phyloP scores from a whole-genome alignment of 306 rosid genomes.

The Cicer yamashitae region DNA sequence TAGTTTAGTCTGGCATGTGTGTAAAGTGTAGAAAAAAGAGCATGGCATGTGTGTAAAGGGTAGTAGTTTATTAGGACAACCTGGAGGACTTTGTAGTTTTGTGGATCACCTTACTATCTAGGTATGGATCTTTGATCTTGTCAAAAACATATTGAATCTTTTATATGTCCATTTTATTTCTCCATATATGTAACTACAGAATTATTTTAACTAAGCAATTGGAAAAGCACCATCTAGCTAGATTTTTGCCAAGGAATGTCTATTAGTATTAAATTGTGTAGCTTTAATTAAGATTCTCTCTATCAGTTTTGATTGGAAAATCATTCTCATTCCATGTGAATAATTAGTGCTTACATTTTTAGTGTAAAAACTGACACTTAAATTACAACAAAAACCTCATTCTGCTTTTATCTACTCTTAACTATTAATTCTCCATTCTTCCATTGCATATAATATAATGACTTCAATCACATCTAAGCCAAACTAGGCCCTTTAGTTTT shows the following conservation, averaged over 20 bases:
- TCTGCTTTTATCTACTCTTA: too few relatives aligned
- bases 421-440: too few relatives aligned
- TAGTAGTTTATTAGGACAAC: conserved; percentile 46
- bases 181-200: background rate
- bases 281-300: conserved; percentile 20
- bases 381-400: too few relatives aligned
- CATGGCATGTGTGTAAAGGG: conserved; percentile 47
- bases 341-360: too few relatives aligned
- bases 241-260: background rate
- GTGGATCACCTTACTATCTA: conserved; percentile 22
- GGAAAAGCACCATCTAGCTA: conserved; percentile 14
- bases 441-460: too few relatives aligned
- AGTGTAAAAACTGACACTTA: too few relatives aligned
- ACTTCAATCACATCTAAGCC: background rate
- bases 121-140: conserved; percentile 21
- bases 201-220: conserved; percentile 4
- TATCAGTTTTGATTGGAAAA: background rate
- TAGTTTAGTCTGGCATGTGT: conserved; percentile 40
- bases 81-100: conserved; percentile 43
- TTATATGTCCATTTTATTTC: conserved; percentile 1
- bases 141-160: conserved; percentile 2
- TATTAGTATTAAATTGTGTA: conserved; percentile 1
- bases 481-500: background rate
- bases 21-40: conserved; percentile 32
- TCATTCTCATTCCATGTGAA: too few relatives aligned